Conservation (phyloP, 129 eudicot species). For the Erigeron canadensis region DNA sequence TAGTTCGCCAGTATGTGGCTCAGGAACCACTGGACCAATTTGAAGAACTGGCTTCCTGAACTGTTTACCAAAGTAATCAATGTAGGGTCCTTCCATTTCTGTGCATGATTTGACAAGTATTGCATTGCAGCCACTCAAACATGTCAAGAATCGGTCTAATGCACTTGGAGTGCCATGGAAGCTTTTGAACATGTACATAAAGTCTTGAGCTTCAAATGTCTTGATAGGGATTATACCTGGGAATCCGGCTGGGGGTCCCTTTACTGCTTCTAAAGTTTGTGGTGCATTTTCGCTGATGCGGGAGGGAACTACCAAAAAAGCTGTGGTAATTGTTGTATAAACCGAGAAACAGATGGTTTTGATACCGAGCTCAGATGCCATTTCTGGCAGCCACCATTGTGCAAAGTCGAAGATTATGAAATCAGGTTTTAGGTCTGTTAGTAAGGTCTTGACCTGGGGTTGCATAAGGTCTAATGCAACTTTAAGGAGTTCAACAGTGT, state of each 20-base stretch:
- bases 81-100: constrained; percentile 48
- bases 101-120: constrained; percentile 38
- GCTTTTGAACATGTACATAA: constrained; percentile 40
- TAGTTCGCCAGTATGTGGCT: constrained; percentile 29
- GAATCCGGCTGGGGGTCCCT: constrained; percentile 39
- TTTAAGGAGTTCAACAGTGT: constrained; percentile 41
- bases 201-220: constrained; percentile 44
- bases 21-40: constrained; percentile 43
- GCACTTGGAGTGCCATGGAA: constrained; percentile 40
- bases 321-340: constrained; percentile 35
- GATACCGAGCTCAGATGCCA: constrained; percentile 38
- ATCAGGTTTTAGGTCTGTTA: constrained; percentile 43
- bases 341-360: constrained; percentile 39
- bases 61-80: constrained; percentile 36
- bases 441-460: constrained; percentile 42
- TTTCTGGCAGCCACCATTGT: constrained; percentile 51
- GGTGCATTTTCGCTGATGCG: neutral
- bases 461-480: constrained; percentile 59
- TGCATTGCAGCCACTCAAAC: constrained; percentile 32
- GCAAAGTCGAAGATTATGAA: constrained; percentile 58
- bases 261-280: constrained; percentile 37
- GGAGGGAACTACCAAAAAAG: constrained; percentile 13
- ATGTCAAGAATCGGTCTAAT: constrained; percentile 19
- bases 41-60: constrained; percentile 34
- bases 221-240: constrained; percentile 28